Conservation (phyloP, 306 rosid genomes). For the Medicago lupulina region DNA sequence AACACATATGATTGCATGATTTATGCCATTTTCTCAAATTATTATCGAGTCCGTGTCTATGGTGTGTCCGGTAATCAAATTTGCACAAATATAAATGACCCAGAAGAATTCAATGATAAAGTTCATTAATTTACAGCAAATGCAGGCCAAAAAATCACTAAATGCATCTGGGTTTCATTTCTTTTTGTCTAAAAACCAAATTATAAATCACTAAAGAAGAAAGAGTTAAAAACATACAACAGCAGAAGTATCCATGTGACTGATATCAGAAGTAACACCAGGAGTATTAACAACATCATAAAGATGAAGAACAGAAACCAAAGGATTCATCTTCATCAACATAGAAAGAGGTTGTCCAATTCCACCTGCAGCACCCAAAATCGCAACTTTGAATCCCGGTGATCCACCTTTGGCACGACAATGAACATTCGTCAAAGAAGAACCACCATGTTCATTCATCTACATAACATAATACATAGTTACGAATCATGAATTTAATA, state of each 20-base stretch:
- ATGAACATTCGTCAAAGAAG: constrained; percentile 47
- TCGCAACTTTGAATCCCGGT: constrained; percentile 83
- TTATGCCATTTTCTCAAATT: too few species aligned
- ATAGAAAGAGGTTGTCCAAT: constrained; percentile 91
- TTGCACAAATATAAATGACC: neutral
- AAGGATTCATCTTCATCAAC: constrained; percentile 92
- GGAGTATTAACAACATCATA: constrained; percentile 92
- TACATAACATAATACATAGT: constrained; percentile 3
- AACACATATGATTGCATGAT: too few species aligned
- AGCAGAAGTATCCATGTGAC: constrained; percentile 93
- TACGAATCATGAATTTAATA: neutral
- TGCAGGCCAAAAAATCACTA: neutral
- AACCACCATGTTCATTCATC: constrained; percentile 54
- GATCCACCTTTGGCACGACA: constrained; percentile 90
- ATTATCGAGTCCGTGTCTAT: too few species aligned
- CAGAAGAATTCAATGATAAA: neutral
- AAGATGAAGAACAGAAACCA: constrained; percentile 87
- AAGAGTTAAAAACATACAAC: constrained; percentile 60
- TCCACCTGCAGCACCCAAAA: constrained; percentile 94
- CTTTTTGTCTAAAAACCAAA: neutral
- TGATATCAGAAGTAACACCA: constrained; percentile 90
- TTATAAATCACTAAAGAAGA: neutral
- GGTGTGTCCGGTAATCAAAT: too few species aligned
- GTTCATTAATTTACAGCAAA: neutral
- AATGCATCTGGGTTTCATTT: neutral